A percentile compares a stretch with the other conserved stretches of the same genome.
Conservation (phyloP, 2,329 filamentous ascomycete genomes). For the Drechmeria coniospora region DNA sequence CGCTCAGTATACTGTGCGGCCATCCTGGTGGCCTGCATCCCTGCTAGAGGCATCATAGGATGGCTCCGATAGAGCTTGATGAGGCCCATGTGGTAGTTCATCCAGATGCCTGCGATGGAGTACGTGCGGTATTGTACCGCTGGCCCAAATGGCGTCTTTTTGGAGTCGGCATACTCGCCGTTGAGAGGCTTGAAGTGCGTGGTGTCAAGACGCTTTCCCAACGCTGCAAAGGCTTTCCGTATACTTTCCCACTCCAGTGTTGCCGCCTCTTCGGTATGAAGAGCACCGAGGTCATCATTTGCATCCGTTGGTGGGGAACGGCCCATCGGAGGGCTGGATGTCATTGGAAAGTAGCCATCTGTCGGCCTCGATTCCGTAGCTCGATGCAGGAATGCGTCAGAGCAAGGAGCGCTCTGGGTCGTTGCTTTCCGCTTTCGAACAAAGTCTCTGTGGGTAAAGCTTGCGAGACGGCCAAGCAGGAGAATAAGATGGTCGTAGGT, state of each 20-base stretch:
- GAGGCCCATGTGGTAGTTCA: slow-evolving; percentile 70
- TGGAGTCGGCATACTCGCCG: slow-evolving; percentile 46
- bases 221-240: slow-evolving; percentile 49
- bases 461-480: slow-evolving; percentile 61
- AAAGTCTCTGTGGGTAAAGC: slow-evolving; percentile 65
- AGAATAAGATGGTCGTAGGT: slow-evolving; percentile 80
- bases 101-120: slow-evolving; percentile 77
- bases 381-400: slow-evolving; percentile 21
- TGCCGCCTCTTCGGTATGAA: slow-evolving; percentile 51
- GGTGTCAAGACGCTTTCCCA: slow-evolving; percentile 51
- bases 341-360: slow-evolving; percentile 35
- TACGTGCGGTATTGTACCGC: slow-evolving; percentile 73
- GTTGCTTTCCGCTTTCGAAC: slow-evolving; percentile 57
- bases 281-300: slow-evolving; percentile 41
- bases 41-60: slow-evolving; percentile 79
- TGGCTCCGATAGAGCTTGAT: slow-evolving; percentile 73
- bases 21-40: slow-evolving; percentile 72
- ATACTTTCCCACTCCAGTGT: slow-evolving; percentile 68
- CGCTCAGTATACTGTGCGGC: slow-evolving; percentile 55
- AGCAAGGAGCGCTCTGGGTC: slow-evolving; percentile 13
- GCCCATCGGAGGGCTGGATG: slow-evolving; percentile 35
- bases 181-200: slow-evolving; percentile 62
- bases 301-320: slow-evolving; percentile 26
- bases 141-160: slow-evolving; percentile 62
- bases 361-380: slow-evolving; percentile 43